Conservation (phyloP, 2,329 filamentous ascomycete species). For the Clonostachys rosea region DNA sequence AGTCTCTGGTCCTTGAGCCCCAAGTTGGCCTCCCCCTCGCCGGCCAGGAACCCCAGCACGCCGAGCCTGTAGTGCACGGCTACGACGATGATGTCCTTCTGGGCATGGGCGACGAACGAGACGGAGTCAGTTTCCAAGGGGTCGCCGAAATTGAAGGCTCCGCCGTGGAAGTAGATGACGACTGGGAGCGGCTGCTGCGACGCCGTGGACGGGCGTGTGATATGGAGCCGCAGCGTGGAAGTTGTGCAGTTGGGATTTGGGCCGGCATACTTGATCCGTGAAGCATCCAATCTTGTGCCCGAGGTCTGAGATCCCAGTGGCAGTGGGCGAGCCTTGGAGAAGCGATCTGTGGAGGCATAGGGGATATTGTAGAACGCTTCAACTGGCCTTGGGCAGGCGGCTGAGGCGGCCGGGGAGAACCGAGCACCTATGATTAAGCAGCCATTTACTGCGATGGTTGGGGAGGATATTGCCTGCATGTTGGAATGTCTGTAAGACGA, state of each 20-base stretch:
- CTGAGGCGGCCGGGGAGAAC: constrained; percentile 8
- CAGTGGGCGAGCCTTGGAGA: constrained; percentile 31
- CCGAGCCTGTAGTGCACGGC: constrained; percentile 62
- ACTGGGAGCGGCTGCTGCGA: constrained; percentile 29
- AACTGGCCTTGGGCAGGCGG: constrained; percentile 29
- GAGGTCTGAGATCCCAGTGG: constrained; percentile 4
- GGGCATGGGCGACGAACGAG: constrained; percentile 54
- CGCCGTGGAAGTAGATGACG: constrained; percentile 59
- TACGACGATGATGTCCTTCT: constrained; percentile 47
- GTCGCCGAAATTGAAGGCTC: constrained; percentile 53
- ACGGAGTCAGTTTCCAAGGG: constrained; percentile 54
- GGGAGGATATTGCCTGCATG: not conserved
- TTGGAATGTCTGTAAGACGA: no score
- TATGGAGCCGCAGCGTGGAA: constrained; percentile 48
- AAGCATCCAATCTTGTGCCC: constrained; percentile 19
- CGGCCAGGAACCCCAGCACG: constrained; percentile 64
- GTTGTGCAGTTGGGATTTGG: constrained; percentile 30
- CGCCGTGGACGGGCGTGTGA: constrained; percentile 32
- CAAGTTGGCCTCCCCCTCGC: constrained; percentile 57
- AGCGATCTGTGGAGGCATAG: constrained; percentile 42
- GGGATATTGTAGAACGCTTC: constrained; percentile 46
- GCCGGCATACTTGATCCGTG: constrained; percentile 22
- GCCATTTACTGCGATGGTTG: constrained; percentile 10
- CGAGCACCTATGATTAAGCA: constrained; percentile 12
- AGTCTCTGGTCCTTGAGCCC: constrained; percentile 59